Base-by-base conservation (phyloP, 306 rosid species). In the Elaeagnus macrophylla region DNA sequence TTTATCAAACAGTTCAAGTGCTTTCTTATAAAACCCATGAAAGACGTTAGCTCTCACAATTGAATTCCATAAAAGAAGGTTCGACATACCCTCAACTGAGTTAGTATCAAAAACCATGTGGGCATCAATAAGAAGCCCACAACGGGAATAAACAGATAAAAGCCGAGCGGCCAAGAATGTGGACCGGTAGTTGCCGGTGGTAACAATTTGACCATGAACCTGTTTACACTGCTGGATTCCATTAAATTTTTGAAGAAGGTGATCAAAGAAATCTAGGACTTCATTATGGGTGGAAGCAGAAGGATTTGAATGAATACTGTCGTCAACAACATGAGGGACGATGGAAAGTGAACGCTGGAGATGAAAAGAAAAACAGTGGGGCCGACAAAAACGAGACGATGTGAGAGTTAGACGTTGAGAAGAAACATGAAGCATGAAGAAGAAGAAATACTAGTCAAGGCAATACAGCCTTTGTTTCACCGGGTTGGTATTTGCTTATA, bases 21-120 rank as follows among this genome's bases (percentile, higher is more conserved):
- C 88, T 49, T 69, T 59, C 18, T 56, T 51, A 16, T 61, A 75
- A 51, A 50, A 67, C 39, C 86, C 91, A 68, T 70, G 72, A 47
- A 74, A 69, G 39, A 90, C 94, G 72, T 76, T 71, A 20, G 80
- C 95, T 76, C 94, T 90, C 18, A 81, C 74, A 48, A 86, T 68
- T 5, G 95, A 76, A 60, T 86, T 86, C 97, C 95, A 90, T 35
- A 83, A 51, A 44, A 79, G 83, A 62, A 60, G 17, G 60, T 71
- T 65, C 0, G 72, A 68, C 39, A 62, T 61, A 52, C 35, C 69
- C 68, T 71, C 79, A 61, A 59, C 2, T 35, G 72, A 69, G 53
- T 37, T 14, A 0, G 67, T 44, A 46, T 59, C 56, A 57, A 86
- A 83, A 38, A 86, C 80, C 47, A 70, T 83, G 15, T 59, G 67